Evolutionary conservation across 2,329 filamentous ascomycete genomes (phyloP), one percentile per base, ranked within the genome.

Genomic region (Apiospora marii): DNA sequence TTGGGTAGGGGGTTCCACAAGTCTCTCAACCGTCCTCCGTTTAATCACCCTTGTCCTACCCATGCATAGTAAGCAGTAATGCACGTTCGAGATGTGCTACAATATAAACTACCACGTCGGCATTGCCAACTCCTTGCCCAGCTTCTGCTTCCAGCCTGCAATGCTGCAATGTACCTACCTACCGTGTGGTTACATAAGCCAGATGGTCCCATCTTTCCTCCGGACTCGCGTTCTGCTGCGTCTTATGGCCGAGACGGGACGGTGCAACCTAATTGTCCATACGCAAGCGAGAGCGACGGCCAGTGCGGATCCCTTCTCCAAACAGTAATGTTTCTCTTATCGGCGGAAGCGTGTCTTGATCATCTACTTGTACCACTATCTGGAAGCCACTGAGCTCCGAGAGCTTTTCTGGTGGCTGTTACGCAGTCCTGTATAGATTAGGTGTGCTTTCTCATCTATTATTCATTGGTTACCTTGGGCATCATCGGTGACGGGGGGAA

Each of bases 11-110:
- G 58, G 58, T 64, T 64, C 58, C 58, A 64, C 58, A 64, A 64
- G 58, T 64, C 58, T 64, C 58, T 64, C 34, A 22, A 43, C 48
- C 37, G 27, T 41, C 19, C 24, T 49, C 37, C 41, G 67, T 41
- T 34, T 30, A 48, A 48, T 37, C 67, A 68, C 44, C 43, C 67
- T 30, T 48, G 67, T 68, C 27, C 41, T 68, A 46, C 68, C 14
- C 37, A 70, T 67, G 68, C 51, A 72, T 49, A 61, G 68, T 72
- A 72, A 72, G 71, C 71, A 72, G 67, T 58, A 67, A 70, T 70
- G 71, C 71, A 69, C 16, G 48, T 13, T 34, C 41, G n/a, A 64
- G 44, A 58, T n/a, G 49, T 61, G 67, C 34, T 61, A 69, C 67
- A 43, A 69, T 67, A 58, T 70, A 37, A 67, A 64, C 19, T 64